Base-by-base conservation (phyloP, 2,329 filamentous ascomycete species). In the Cephalotrichum gorgonifer region DNA sequence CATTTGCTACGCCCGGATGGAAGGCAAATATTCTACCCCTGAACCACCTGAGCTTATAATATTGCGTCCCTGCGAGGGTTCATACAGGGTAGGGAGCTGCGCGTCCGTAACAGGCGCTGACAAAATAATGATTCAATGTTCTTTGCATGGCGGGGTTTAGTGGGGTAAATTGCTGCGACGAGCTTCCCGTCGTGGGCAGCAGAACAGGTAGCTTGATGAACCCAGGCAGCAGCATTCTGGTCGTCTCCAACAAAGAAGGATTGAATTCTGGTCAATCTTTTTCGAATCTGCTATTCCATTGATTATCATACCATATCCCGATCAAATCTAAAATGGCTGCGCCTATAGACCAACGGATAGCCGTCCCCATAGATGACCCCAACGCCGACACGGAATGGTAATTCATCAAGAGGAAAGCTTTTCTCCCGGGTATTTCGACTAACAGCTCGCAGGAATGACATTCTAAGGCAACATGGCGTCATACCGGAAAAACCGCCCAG, bases 381-480 rank as follows among this genome's bases (percentile, higher is more conserved):
- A 95, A 97, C 62, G 93, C 89, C 54, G 93, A 98, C 64, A 98
- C 93, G 54, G 93, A 98, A 83, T 98, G 93, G 93, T 90, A 71
- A 52, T 59, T 54, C 55, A 53, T 26, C 38, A 3, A 30, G 15
- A 17, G 23, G 27, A 14, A 22, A 26, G 35, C 33, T 39, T 15
- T 43, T 11, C 22, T 44, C 26, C 12, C 15, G 12, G 44, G 17
- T 31, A 22, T 20, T 38, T 12, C 27, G 26, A 17, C 43, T 41
- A 41, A 46, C 47, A 17, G 2, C 20, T 31, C 28, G 7, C 56
- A 96, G 90, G 90, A 98, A 98, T 65, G 93, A 98, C 58, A 98
- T 98, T 61, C 82, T 98, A 51, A 87, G 93, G 58, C 94, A 95
- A 66, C 89, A 98, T 72, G 88, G 89, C 56, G 76, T 98, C 56